Conservation (phyloP, 306 rosid species). For the Rubus parviflorus region DNA sequence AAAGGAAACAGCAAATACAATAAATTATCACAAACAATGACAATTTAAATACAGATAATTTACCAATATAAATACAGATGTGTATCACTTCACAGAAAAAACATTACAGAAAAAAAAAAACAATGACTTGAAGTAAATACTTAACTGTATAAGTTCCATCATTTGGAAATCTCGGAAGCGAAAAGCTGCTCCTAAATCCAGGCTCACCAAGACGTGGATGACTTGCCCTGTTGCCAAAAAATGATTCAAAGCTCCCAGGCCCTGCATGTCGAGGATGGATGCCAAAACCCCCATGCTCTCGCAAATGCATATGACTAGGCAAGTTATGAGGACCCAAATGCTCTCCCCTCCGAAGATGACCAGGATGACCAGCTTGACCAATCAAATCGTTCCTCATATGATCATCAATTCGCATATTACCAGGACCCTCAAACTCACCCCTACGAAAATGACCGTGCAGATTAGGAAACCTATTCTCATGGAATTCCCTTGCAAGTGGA, state of each 20-base stretch:
- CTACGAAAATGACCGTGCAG: slow-evolving; percentile 61
- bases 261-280: slow-evolving; percentile 60
- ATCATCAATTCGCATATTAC: slow-evolving; percentile 66
- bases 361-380: slow-evolving; percentile 58
- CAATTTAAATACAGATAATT: slow-evolving; percentile 9
- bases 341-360: slow-evolving; percentile 58
- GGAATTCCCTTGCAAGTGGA: slow-evolving; percentile 50
- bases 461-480: slow-evolving; percentile 61
- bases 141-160: slow-evolving; percentile 76
- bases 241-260: slow-evolving; percentile 66
- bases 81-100: slow-evolving; percentile 1
- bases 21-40: background rate
- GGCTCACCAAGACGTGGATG: slow-evolving; percentile 91
- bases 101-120: no score
- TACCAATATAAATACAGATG: background rate
- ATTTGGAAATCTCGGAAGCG: slow-evolving; percentile 66
- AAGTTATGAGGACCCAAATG: slow-evolving; percentile 67
- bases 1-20: background rate
- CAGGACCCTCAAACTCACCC: slow-evolving; percentile 75
- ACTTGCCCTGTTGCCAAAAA: slow-evolving; percentile 55
- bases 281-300: slow-evolving; percentile 71
- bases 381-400: slow-evolving; percentile 58
- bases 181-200: slow-evolving; percentile 92
- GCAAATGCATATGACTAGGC: slow-evolving; percentile 56
- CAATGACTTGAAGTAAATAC: slow-evolving; percentile 28